Conservation (phyloP, 1,284 basidiomycete genomes). For the Austroboletus rostrupii region DNA sequence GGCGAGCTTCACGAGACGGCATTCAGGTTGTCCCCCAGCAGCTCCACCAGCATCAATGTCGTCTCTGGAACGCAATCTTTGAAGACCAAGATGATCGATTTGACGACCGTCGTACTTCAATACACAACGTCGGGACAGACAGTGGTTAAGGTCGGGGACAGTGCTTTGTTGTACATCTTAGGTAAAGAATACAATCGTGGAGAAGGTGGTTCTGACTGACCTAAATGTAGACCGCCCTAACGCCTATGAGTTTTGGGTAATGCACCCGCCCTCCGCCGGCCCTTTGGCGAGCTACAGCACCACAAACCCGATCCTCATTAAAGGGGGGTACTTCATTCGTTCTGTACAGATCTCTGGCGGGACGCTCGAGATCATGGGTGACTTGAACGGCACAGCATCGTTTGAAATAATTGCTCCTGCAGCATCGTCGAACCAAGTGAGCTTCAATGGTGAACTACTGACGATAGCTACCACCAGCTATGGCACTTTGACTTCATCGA, state of each 20-base stretch:
- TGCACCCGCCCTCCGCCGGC: constrained; percentile 39
- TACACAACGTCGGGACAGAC: constrained; percentile 44
- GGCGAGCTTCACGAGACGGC: constrained; percentile 49
- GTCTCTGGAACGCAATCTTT: constrained; percentile 38
- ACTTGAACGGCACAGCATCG: constrained; percentile 39
- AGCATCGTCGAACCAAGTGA: constrained; percentile 33
- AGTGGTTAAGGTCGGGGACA: constrained; percentile 39
- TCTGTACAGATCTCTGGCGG: constrained; percentile 33
- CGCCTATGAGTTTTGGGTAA: constrained; percentile 49
- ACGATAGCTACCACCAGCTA: constrained; percentile 34
- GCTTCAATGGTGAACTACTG: constrained; percentile 38
- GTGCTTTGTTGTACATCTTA: constrained; percentile 41
- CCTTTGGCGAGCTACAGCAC: constrained; percentile 36
- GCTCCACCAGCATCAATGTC: constrained; percentile 32
- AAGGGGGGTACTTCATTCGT: constrained; percentile 47
- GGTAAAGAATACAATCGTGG: constrained; percentile 28
- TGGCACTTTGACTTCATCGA: constrained; percentile 30
- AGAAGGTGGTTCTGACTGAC: constrained; percentile 4
- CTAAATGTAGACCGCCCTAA: constrained; percentile 38
- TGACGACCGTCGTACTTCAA: constrained; percentile 37
- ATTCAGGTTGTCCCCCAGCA: constrained; percentile 33
- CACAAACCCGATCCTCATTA: constrained; percentile 41
- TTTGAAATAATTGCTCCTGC: constrained; percentile 45
- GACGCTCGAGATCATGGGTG: constrained; percentile 39
- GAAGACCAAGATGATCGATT: constrained; percentile 32